phyloP scores from a whole-genome alignment of 306 rosid genomes.

The Fragaria nilgerrensis region DNA sequence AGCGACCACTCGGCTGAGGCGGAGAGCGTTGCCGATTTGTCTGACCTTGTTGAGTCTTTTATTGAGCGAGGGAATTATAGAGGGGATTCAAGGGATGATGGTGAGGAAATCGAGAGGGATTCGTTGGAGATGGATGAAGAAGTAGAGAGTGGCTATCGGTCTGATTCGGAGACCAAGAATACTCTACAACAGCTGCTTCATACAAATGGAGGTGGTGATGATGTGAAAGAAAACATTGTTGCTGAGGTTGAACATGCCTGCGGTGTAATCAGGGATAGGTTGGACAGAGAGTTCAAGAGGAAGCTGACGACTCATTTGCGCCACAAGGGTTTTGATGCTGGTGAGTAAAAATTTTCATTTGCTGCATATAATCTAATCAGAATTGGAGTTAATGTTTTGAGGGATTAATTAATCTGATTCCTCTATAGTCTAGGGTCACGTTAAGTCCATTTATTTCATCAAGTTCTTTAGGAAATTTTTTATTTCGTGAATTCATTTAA shows the following conservation, averaged over 20 bases:
- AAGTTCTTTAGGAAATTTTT: not conserved
- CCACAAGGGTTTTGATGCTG: constrained; percentile 75
- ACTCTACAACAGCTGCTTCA: constrained; percentile 35
- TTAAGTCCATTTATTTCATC: no score
- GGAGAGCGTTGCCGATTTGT: constrained; percentile 54
- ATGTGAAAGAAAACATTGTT: constrained; percentile 34
- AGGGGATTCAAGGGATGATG: not conserved
- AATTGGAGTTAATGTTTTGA: not conserved
- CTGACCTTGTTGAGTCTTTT: constrained; percentile 72
- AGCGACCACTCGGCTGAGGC: constrained; percentile 65
- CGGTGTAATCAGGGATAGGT: constrained; percentile 20
- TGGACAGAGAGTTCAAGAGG: constrained; percentile 52
- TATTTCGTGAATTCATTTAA: not conserved
- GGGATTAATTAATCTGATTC: not conserved
- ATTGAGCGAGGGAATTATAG: constrained; percentile 47
- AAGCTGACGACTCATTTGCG: constrained; percentile 60
- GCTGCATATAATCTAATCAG: not conserved
- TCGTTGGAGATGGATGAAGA: constrained; percentile 1
- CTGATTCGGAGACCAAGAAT: constrained; percentile 41
- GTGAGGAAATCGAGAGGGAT: constrained; percentile 9
- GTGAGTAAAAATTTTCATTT: constrained; percentile 31
- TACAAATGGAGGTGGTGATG: constrained; percentile 9
- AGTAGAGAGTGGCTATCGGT: constrained; percentile 18
- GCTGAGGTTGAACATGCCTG: constrained; percentile 41
- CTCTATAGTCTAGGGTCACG: no score